Base-by-base conservation (phyloP, 305 asterid species). In the Ruellia speciosa region DNA sequence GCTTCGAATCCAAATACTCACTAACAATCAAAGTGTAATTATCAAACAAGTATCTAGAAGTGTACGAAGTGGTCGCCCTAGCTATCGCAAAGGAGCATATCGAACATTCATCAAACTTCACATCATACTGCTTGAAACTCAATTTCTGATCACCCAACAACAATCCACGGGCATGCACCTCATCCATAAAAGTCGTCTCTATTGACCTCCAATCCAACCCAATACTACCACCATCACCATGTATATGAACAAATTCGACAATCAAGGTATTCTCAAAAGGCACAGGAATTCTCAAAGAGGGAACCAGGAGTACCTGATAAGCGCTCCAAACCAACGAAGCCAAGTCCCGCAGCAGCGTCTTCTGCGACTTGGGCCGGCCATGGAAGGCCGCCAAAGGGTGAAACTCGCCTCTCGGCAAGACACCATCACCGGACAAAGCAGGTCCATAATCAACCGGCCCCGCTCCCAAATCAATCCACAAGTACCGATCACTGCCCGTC, bases 371-470 rank as follows among this genome's bases (percentile, higher is more conserved):
- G 12, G 90, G 90, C 5, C 87, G 74, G 43, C 99, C 96, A 50
- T 92, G 99, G 61, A 79, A 66, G 2, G 95, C 76, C 2, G 95
- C 90, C 54, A 92, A 59, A 0, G 97, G 99, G 59, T 92, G 99
- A 72, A 88, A 92, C 81, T 92, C 99, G 5, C 99, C 99, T 67
- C 70, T 83, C 0, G 97, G 96, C 70, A 92, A 58, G 34, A 92
- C 88, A 6, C 99, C 97, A 49, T 92, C 99, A 2, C 99, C 99
- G 0, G 97, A 88, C 58, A 92, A 68, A 0, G 77, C 90, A 8
- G 99, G 99, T 14, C 99, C 96, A 20, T 92, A 92, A 53, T 92
- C 99, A 52, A 92, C 99, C 41, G 99, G 99, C 0, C 99, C 99
- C 2, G 99, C 97, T 7, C 92, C 93, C 57, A 92, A 73, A 73